A percentile compares a stretch with the other conserved stretches of the same genome.
Evolutionary conservation across 768 basidiomycete genomes (phyloP).

Genomic region (Boletus fagicola): DNA sequence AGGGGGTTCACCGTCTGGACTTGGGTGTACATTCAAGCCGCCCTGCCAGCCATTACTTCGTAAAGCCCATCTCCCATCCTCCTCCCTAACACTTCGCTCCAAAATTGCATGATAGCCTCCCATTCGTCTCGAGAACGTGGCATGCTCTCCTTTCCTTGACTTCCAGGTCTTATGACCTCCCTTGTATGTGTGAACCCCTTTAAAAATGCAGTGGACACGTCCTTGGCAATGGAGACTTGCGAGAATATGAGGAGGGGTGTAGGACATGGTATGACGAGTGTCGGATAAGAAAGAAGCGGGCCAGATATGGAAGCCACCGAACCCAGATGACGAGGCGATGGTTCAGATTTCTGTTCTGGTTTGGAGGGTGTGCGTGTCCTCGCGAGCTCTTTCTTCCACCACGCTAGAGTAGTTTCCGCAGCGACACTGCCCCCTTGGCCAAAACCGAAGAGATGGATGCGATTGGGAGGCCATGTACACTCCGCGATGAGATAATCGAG

Average conservation of each 20-base stretch:
- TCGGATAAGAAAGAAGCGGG: constrained; percentile 77
- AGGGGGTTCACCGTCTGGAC: constrained; percentile 17
- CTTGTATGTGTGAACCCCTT: constrained; percentile 55
- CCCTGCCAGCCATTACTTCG: constrained; percentile 54
- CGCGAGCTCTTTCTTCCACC: constrained; percentile 45
- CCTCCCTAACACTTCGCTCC: constrained; percentile 65
- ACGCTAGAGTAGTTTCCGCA: constrained; percentile 58
- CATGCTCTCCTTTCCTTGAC: constrained; percentile 55
- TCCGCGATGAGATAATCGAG: constrained; percentile 55
- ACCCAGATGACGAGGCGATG: constrained; percentile 43
- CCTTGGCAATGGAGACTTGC: constrained; percentile 46
- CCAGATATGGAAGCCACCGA: constrained; percentile 71
- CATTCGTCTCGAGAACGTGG: constrained; percentile 73
- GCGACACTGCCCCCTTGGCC: constrained; percentile 83
- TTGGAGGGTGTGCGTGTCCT: constrained; percentile 5
- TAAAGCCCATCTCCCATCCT: constrained; percentile 63
- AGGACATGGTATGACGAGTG: constrained; percentile 45
- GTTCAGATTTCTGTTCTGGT: constrained; percentile 5
- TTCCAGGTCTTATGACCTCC: constrained; percentile 47
- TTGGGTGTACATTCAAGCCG: background rate
- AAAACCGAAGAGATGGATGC: constrained; percentile 88
- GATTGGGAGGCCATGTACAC: constrained; percentile 61
- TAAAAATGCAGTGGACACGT: constrained; percentile 50
- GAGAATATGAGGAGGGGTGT: constrained; percentile 66
- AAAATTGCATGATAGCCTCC: constrained; percentile 84